These are phyloP conservation scores for Piromyces finnis DNA, from an alignment of 192 early-diverging fungal species.

Conservation along the genomic window DNA sequence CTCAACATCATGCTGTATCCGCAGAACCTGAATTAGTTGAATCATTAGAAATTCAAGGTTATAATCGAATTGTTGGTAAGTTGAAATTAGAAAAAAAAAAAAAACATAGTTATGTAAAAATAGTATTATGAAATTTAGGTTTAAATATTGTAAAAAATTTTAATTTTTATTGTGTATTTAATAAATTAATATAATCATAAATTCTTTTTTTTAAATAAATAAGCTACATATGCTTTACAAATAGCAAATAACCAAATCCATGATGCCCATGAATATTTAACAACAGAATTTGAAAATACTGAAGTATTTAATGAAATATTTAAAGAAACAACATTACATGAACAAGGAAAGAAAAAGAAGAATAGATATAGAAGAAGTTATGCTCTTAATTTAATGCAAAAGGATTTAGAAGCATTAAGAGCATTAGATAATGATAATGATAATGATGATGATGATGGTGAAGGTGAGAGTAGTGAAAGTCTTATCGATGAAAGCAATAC, in stretches of 20 bases:
- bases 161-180: no score
- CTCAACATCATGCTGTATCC: slow-evolving; percentile 16
- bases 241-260: slow-evolving; percentile 21
- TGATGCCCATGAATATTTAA: slow-evolving; percentile 7
- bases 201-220: no score
- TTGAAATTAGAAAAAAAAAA: no score
- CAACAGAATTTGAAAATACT: not conserved
- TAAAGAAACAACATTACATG: not conserved
- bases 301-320: not conserved
- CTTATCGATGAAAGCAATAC: not conserved
- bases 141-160: no score
- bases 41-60: slow-evolving; percentile 14
- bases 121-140: no score
- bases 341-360: not conserved
- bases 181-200: no score
- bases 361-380: not conserved
- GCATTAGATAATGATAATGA: not conserved
- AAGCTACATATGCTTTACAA: slow-evolving; percentile 18
- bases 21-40: slow-evolving; percentile 12
- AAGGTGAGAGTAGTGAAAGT: not conserved
- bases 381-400: not conserved
- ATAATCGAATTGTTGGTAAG: slow-evolving; percentile 13
- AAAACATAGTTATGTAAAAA: no score
- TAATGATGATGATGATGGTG: not conserved
- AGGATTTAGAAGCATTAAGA: not conserved